Conservation (phyloP, 2,329 filamentous ascomycete species). For the Alternaria triticimaculans region DNA sequence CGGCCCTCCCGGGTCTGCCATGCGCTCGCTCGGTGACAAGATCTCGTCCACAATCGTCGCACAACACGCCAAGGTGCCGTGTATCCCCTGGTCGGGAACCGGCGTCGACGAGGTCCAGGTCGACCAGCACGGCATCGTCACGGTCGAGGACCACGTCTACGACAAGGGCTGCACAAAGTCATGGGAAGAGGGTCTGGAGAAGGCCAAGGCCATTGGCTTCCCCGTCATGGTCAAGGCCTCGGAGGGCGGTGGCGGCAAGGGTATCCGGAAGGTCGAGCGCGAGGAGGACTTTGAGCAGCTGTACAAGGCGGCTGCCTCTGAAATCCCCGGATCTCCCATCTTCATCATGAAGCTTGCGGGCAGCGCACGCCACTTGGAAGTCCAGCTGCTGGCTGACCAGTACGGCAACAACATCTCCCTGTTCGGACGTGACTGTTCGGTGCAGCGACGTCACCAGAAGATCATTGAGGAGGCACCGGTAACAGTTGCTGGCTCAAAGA, state of each 20-base stretch:
- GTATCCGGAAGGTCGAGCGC: conserved; percentile 90
- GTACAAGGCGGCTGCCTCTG: conserved; percentile 95
- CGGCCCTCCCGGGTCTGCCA: conserved; percentile 94
- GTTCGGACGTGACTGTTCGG: conserved; percentile 97
- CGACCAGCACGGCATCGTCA: conserved; percentile 86
- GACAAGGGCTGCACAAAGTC: conserved; percentile 88
- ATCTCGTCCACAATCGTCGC: conserved; percentile 99
- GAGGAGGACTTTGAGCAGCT: conserved; percentile 85
- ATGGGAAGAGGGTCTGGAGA: conserved; percentile 86
- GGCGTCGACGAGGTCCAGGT: conserved; percentile 83
- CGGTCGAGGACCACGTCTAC: conserved; percentile 85
- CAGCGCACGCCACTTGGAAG: conserved; percentile 94
- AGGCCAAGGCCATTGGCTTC: conserved; percentile 91
- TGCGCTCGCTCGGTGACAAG: conserved; percentile 99
- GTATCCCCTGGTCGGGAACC: conserved; percentile 98
- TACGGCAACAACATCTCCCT: conserved; percentile 99
- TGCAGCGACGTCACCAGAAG: conserved; percentile 98
- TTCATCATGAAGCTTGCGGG: conserved; percentile 99
- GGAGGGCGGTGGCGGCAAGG: conserved; percentile 98
- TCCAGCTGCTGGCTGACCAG: conserved; percentile 96
- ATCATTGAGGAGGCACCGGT: conserved; percentile 99
- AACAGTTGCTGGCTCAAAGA: conserved; percentile 87
- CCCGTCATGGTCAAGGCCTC: conserved; percentile 99
- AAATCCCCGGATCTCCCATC: conserved; percentile 98
- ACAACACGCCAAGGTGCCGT: conserved; percentile 93